These are phyloP conservation scores for Erucastrum elatum DNA, from an alignment of 345 rosid species.

Conservation along the genomic window DNA sequence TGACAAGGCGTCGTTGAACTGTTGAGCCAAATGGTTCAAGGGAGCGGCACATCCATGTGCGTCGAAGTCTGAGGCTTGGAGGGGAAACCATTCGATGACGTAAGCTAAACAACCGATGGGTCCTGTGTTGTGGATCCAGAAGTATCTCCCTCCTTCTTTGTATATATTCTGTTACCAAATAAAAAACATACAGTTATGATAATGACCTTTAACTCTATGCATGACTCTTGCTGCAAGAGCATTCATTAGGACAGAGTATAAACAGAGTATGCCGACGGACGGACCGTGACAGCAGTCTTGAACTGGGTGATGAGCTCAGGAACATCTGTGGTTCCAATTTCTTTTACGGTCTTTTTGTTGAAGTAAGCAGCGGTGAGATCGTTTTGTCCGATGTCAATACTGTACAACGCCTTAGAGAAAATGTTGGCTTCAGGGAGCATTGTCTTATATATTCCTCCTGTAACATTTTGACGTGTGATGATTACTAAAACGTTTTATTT, in stretches of 20 bases:
- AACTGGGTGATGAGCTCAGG: slow-evolving; percentile 54
- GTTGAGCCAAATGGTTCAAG: slow-evolving; percentile 60
- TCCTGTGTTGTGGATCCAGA: slow-evolving; percentile 75
- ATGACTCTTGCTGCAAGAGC: background rate
- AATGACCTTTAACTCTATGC: background rate
- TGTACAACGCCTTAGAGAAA: slow-evolving; percentile 42
- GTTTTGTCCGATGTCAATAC: slow-evolving; percentile 55
- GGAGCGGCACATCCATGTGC: slow-evolving; percentile 56
- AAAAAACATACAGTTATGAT: background rate
- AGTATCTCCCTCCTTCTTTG: slow-evolving; percentile 63
- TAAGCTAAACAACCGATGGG: slow-evolving; percentile 69
- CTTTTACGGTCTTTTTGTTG: slow-evolving; percentile 43
- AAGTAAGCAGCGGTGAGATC: slow-evolving; percentile 64
- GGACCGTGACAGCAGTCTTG: slow-evolving; percentile 42
- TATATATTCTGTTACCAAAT: slow-evolving; percentile 45
- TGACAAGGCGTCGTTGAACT: slow-evolving; percentile 54
- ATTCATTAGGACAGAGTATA: background rate
- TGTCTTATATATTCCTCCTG: slow-evolving; percentile 46
- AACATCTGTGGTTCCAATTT: slow-evolving; percentile 44
- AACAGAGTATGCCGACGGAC: slow-evolving; percentile 6
- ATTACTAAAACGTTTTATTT: too few relatives aligned
- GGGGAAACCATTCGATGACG: slow-evolving; percentile 53
- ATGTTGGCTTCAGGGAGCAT: slow-evolving; percentile 47
- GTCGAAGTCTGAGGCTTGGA: slow-evolving; percentile 50
- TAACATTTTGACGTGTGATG: background rate